Evolutionary conservation across 768 basidiomycete species (phyloP).

Genomic region (Brasilioporus rufonigricans): DNA sequence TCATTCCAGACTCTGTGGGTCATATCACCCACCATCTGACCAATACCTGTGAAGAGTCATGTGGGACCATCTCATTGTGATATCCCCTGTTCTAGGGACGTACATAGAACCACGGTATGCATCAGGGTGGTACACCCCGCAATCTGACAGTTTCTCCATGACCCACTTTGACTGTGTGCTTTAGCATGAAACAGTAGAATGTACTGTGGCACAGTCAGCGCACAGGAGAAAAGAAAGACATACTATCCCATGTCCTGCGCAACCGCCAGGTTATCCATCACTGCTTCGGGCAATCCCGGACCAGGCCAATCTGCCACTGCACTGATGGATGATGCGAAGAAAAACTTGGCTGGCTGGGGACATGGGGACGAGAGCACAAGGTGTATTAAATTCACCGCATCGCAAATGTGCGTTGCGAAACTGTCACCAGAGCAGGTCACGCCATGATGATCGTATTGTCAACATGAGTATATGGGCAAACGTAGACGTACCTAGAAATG

Average conservation of each 20-base stretch:
- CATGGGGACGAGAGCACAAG: constrained; percentile 41
- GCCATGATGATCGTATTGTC: too few species aligned
- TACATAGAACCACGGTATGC: constrained; percentile 20
- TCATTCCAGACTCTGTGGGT: constrained; percentile 50
- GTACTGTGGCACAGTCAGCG: neutral
- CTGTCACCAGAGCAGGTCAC: neutral
- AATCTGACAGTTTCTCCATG: constrained; percentile 46
- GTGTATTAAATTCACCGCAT: constrained; percentile 50
- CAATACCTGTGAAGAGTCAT: too few species aligned
- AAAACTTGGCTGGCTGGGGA: constrained; percentile 39
- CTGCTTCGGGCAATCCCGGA: constrained; percentile 18
- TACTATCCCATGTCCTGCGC: constrained; percentile 36
- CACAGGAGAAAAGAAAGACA: constrained; percentile 1
- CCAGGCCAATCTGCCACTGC: constrained; percentile 22
- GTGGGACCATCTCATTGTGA: neutral
- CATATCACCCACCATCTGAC: constrained; percentile 52
- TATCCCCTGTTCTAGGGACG: neutral
- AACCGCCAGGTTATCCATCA: constrained; percentile 23
- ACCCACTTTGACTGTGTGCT: constrained; percentile 48
- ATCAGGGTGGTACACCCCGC: constrained; percentile 32
- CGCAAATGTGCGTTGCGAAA: constrained; percentile 48
- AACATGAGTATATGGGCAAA: too few species aligned
- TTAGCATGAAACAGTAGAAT: neutral
- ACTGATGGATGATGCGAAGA: constrained; percentile 51
- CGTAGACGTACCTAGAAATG: constrained; percentile 19